Evolutionary conservation across 2,329 filamentous ascomycete genomes (phyloP), one percentile per base, ranked within the genome.

Genomic region (Mollisiaceae sp.): DNA sequence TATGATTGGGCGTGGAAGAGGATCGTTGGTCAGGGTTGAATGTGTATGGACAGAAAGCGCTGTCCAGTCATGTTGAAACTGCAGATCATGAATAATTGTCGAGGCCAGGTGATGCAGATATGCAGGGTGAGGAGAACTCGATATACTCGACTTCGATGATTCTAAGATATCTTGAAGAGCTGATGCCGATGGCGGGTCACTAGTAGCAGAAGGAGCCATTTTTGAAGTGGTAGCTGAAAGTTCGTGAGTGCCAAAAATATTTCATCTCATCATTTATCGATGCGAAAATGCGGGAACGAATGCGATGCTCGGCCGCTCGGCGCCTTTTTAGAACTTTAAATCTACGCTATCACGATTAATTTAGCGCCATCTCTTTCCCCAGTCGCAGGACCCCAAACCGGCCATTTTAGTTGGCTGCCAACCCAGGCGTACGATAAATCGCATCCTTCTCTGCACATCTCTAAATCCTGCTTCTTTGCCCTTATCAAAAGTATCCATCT

Each of bases 11-110:
- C 91, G 85, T 1, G 84, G 79, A 11, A 87, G 81, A 47, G 77
- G 73, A 2, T 69, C 69, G 22, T 75, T 73, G 64, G 78, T 75
- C 70, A 78, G 65, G 73, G 79, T 78, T 50, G 82, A 79, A 62
- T 79, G 77, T 1, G 78, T 82, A 76, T 89, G 83, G 22, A 87
- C 74, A 58, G 82, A 77, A 55, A 94, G 78, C 24, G 82, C 77
- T 24, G 85, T 86, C 92, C 92, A 95, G 75, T 89, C 85, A 77
- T 94, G 91, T 77, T 94, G 90, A 76, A 91, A 82, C 71, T 86
- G 82, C 57, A 95, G 85, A 76, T 94, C 93, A 76, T 89, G 85
- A 61, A 87, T 81, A 59, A 94, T 87, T 59, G 87, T 82, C 35
- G 82, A 77, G 54, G 86, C 83, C 57, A 91, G 84, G 59, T 82